A percentile compares a stretch with the other conserved stretches of the same genome.
Conservation (phyloP, 768 basidiomycete genomes). For the Leccinum subgranulosum region DNA sequence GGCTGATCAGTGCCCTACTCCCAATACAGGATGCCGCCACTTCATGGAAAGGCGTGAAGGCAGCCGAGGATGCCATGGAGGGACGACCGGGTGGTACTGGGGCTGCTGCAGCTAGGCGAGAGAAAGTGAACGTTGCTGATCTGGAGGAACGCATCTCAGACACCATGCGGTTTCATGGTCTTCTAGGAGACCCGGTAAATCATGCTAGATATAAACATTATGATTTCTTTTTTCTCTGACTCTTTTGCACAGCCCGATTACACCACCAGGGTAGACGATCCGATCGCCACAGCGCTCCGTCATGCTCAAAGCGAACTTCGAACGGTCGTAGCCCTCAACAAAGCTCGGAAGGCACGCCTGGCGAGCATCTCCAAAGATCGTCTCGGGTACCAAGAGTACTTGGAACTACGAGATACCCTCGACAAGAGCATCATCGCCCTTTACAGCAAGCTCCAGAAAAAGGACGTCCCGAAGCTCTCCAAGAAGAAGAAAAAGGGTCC, state of each 20-base stretch:
- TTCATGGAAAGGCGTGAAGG: constrained; percentile 76
- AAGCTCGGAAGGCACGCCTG: constrained; percentile 73
- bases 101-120: constrained; percentile 69
- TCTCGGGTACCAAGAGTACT: constrained; percentile 89
- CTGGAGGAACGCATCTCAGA: constrained; percentile 73
- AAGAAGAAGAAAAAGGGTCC: constrained; percentile 73
- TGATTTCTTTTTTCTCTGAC: constrained; percentile 19
- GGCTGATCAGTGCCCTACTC: constrained; percentile 71
- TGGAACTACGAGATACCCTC: constrained; percentile 77
- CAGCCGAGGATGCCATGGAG: constrained; percentile 82
- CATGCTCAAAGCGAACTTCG: constrained; percentile 83
- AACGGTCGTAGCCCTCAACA: constrained; percentile 75
- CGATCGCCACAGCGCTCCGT: constrained; percentile 86
- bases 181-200: constrained; percentile 69
- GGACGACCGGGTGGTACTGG: constrained; percentile 78
- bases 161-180: constrained; percentile 73
- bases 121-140: constrained; percentile 76
- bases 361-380: constrained; percentile 77
- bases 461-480: constrained; percentile 63
- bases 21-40: constrained; percentile 57
- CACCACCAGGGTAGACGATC: constrained; percentile 83
- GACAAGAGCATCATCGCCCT: constrained; percentile 78
- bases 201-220: constrained; percentile 7
- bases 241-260: constrained; percentile 60
- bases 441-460: constrained; percentile 81